Evolutionary conservation across 495 filamentous ascomycete genomes (phyloP).

Genomic region (Bombardia bombarda): DNA sequence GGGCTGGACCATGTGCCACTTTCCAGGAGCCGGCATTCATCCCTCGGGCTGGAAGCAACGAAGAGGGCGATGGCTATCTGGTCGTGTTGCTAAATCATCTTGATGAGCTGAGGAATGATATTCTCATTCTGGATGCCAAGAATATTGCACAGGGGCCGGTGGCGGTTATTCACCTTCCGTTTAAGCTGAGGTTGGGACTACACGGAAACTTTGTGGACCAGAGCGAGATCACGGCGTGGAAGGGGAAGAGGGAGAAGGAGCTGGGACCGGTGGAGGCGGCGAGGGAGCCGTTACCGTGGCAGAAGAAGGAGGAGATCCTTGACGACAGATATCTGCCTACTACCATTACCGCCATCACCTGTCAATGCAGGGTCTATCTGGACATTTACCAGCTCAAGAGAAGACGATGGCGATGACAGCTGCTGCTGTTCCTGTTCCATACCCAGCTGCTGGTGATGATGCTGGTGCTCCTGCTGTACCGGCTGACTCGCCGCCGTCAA

Average conservation of each 20-base stretch:
- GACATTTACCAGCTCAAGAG: no score
- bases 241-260: conserved; percentile 2
- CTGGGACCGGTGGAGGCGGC: background rate
- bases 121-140: conserved; percentile 36
- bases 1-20: conserved; percentile 34
- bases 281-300: background rate
- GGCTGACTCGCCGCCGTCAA: no score
- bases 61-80: conserved; percentile 45
- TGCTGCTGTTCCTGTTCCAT: no score
- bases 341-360: no score
- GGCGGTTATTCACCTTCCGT: conserved; percentile 31
- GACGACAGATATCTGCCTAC: no score
- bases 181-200: conserved; percentile 27
- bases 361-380: no score
- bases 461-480: no score
- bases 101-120: conserved; percentile 34
- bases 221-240: conserved; percentile 29
- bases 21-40: conserved; percentile 50
- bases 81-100: conserved; percentile 42
- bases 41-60: conserved; percentile 23
- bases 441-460: no score
- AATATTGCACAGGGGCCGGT: conserved; percentile 30
- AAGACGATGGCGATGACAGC: no score
- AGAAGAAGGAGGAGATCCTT: background rate
- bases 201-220: conserved; percentile 37